phyloP scores from a whole-genome alignment of 164 flowering plant species.

The Umbilicus rupestris region DNA sequence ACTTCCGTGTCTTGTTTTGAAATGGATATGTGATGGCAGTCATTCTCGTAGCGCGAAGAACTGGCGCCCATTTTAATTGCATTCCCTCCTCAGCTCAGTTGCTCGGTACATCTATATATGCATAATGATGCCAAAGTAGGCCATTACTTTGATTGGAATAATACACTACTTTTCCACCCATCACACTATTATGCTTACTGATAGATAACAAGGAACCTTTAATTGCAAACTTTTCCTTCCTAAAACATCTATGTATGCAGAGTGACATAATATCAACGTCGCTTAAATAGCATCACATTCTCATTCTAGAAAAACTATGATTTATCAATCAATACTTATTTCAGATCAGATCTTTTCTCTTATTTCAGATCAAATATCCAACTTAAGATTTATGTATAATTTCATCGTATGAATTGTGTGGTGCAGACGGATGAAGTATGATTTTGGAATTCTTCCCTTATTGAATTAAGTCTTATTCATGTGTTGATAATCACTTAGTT shows the following conservation, averaged over 20 bases:
- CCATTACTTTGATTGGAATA: neutral
- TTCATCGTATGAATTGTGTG: too few relatives aligned
- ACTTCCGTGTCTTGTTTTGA: conserved; percentile 3
- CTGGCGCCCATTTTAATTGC: neutral
- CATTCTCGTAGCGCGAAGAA: neutral
- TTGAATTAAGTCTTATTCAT: too few relatives aligned
- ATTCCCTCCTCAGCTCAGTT: neutral
- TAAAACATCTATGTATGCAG: neutral
- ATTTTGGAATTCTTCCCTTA: too few relatives aligned
- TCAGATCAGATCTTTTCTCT: too few relatives aligned
- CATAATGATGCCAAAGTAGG: neutral
- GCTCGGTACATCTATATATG: neutral
- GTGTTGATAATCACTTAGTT: too few relatives aligned
- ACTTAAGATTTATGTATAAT: too few relatives aligned
- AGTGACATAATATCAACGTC: neutral
- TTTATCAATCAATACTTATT: neutral
- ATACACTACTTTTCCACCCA: neutral
- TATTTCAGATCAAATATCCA: too few relatives aligned
- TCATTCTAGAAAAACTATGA: neutral
- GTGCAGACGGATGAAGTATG: too few relatives aligned
- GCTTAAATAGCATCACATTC: neutral
- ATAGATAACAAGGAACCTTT: neutral
- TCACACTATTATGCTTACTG: neutral
- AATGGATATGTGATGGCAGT: neutral
- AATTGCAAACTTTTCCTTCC: neutral